Conservation (phyloP, 2,329 filamentous ascomycete species). For the Chalara sp. region DNA sequence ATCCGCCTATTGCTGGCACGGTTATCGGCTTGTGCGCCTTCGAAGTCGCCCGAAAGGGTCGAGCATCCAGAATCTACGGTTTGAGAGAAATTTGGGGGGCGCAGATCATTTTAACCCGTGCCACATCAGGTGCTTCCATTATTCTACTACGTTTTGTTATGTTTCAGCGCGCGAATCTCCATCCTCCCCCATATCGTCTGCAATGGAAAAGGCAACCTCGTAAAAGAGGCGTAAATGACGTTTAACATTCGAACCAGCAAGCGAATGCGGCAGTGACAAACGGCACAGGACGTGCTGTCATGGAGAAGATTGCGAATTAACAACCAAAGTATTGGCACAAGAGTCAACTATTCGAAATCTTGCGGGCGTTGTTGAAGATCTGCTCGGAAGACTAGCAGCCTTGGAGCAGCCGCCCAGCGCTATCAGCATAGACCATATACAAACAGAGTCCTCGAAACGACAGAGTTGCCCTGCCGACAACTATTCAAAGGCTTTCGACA, state of each 20-base stretch:
- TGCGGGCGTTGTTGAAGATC: not conserved
- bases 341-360: not conserved
- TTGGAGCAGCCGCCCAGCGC: not conserved
- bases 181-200: conserved; percentile 31
- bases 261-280: not conserved
- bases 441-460: not conserved
- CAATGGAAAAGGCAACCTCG: conserved; percentile 1
- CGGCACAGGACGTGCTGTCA: not conserved
- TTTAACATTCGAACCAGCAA: not conserved
- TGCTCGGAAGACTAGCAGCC: not conserved
- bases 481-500: not conserved
- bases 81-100: too few species aligned
- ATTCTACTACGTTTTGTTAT: not conserved
- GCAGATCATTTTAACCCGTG: not conserved
- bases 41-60: too few species aligned
- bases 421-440: not conserved
- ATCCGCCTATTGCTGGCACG: too few species aligned
- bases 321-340: not conserved
- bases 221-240: not conserved
- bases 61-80: too few species aligned
- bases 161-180: not conserved
- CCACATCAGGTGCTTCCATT: not conserved
- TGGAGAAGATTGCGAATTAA: not conserved
- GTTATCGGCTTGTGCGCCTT: too few species aligned
- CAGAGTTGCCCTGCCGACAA: not conserved